Evolutionary conservation across 805 yeast genomes (phyloP).

Genomic region (Candida quercuum): DNA sequence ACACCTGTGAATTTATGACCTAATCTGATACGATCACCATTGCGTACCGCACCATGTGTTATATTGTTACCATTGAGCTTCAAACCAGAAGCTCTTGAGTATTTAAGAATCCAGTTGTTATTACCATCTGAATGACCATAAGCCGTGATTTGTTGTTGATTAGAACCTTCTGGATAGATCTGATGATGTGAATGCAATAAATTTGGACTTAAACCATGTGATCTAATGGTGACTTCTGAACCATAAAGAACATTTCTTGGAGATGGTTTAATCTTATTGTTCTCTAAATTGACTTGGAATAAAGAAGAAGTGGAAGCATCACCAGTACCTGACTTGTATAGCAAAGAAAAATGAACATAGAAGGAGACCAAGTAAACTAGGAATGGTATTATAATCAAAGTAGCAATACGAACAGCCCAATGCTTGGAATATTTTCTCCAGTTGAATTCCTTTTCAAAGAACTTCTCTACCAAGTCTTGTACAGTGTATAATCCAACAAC

Average conservation of each 20-base stretch:
- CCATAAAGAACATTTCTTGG: slow-evolving; percentile 65
- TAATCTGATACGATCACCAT: slow-evolving; percentile 67
- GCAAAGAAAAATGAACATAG: slow-evolving; percentile 72
- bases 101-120: slow-evolving; percentile 74
- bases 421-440: slow-evolving; percentile 43
- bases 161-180: slow-evolving; percentile 84
- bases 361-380: slow-evolving; percentile 66
- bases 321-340: slow-evolving; percentile 85
- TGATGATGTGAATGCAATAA: slow-evolving; percentile 86
- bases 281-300: slow-evolving; percentile 80
- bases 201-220: slow-evolving; percentile 72
- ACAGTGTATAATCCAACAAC: slow-evolving; percentile 56
- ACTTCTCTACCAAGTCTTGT: slow-evolving; percentile 44
- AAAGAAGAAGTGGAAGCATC: slow-evolving; percentile 87
- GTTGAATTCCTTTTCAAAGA: slow-evolving; percentile 26
- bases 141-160: slow-evolving; percentile 91
- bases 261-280: slow-evolving; percentile 57
- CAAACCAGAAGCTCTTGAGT: slow-evolving; percentile 37
- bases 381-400: slow-evolving; percentile 69
- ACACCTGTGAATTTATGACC: slow-evolving; percentile 66
- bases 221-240: slow-evolving; percentile 39
- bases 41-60: slow-evolving; percentile 31
- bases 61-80: slow-evolving; percentile 3
- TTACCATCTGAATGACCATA: slow-evolving; percentile 86
- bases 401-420: slow-evolving; percentile 64